Conservation (phyloP, 345 rosid species). For the Triadica sebifera region DNA sequence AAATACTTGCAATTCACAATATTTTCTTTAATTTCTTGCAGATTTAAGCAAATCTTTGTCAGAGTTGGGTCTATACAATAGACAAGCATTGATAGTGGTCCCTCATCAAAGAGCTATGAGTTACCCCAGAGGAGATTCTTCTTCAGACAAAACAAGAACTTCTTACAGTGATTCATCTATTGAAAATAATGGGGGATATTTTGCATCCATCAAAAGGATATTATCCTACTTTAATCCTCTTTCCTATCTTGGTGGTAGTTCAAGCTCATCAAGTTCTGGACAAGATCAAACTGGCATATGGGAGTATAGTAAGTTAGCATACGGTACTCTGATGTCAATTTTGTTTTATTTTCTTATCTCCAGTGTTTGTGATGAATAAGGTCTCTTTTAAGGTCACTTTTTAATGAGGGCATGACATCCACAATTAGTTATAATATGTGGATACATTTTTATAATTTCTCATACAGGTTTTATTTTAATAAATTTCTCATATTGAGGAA, state of each 20-base stretch:
- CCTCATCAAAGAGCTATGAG: conserved; percentile 43
- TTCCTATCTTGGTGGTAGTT: conserved; percentile 57
- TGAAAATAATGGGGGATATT: conserved; percentile 61
- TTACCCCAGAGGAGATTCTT: conserved; percentile 35
- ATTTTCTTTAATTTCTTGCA: conserved; percentile 31
- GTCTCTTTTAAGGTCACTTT: not conserved
- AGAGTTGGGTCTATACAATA: conserved; percentile 63
- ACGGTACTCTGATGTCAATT: not conserved
- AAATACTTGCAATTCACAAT: not conserved
- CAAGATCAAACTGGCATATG: conserved; percentile 44
- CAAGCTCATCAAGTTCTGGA: conserved; percentile 44
- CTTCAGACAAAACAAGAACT: conserved; percentile 27
- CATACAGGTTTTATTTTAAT: too few relatives aligned
- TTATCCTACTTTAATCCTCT: conserved; percentile 74
- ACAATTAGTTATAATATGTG: not conserved
- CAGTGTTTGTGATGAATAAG: not conserved
- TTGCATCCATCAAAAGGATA: conserved; percentile 45
- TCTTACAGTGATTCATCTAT: conserved; percentile 30
- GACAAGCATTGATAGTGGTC: conserved; percentile 88
- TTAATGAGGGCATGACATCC: not conserved
- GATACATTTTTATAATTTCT: too few relatives aligned
- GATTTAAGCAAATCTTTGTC: conserved; percentile 69
- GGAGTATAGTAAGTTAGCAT: conserved; percentile 43
- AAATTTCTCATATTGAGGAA: too few relatives aligned
- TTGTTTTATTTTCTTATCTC: not conserved